Evolutionary conservation across 331 rosid species (phyloP).

Genomic region (Acacia pycnantha): DNA sequence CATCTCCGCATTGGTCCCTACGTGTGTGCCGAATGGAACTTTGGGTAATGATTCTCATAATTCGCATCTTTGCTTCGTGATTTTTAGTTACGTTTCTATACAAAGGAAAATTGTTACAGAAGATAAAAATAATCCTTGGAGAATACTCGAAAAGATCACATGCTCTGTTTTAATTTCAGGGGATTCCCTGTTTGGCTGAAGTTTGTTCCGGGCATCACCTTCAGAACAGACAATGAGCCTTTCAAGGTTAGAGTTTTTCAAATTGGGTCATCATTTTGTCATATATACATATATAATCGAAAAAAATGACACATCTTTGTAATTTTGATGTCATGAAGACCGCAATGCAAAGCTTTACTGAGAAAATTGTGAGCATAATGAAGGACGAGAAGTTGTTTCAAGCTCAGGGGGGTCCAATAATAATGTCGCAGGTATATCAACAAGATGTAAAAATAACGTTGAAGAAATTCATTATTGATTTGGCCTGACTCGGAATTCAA

Average conservation of each 20-base stretch:
- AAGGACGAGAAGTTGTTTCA: conserved; percentile 74
- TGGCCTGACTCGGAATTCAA: neutral
- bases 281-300: too few relatives aligned
- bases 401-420: conserved; percentile 94
- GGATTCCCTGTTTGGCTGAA: conserved; percentile 99
- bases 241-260: conserved; percentile 66
- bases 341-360: conserved; percentile 85
- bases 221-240: conserved; percentile 94
- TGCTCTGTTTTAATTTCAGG: conserved; percentile 55
- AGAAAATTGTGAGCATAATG: conserved; percentile 78
- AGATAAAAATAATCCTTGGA: neutral
- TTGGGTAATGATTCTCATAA: conserved; percentile 58
- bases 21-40: conserved; percentile 94
- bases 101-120: neutral
- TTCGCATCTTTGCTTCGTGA: neutral
- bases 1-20: conserved; percentile 91
- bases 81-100: neutral
- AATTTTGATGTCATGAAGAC: conserved; percentile 43
- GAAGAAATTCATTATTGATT: neutral
- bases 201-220: conserved; percentile 81
- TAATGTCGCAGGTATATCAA: conserved; percentile 72
- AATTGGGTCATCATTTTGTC: neutral
- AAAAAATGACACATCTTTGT: neutral
- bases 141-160: conserved; percentile 26
- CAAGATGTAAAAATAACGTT: neutral